Evolutionary conservation across 306 rosid species (phyloP).

Genomic region (Corylus americana): DNA sequence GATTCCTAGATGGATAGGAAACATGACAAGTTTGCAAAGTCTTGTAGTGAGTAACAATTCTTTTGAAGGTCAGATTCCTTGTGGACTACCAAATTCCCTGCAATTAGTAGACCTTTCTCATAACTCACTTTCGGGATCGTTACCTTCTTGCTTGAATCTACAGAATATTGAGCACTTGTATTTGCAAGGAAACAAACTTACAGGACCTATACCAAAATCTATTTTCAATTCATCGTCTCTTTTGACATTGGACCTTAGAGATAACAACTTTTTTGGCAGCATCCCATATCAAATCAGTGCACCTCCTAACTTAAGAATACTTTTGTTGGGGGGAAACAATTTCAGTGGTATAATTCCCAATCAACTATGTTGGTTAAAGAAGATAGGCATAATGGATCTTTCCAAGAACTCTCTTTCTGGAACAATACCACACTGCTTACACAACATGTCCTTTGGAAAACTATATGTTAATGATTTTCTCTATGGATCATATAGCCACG

Average conservation of each 20-base stretch:
- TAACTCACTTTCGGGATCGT: background rate
- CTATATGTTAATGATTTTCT: background rate
- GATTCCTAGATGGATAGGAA: background rate
- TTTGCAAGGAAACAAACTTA: background rate
- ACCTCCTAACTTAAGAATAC: background rate
- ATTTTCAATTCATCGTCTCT: background rate
- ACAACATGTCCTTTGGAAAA: background rate
- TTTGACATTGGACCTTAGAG: background rate
- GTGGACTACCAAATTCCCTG: background rate
- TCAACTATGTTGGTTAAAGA: background rate
- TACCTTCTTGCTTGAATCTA: conserved; percentile 11
- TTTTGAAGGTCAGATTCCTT: background rate
- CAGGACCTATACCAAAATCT: background rate
- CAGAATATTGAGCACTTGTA: background rate
- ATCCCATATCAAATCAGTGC: background rate
- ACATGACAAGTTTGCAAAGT: rapidly evolving
- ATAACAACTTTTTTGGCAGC: background rate
- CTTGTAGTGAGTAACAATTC: background rate
- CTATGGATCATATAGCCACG: no score
- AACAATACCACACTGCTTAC: conserved; percentile 8
- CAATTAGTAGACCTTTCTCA: background rate
- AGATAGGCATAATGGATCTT: conserved; percentile 11
- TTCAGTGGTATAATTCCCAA: conserved; percentile 12
- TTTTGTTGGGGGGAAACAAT: background rate
- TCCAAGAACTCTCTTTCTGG: conserved; percentile 9